Percentiles rank a stretch among this genome's conserved stretches.
These are phyloP conservation scores for Gossypium herbaceum DNA, from an alignment of 345 rosid species.

Conservation along the genomic window DNA sequence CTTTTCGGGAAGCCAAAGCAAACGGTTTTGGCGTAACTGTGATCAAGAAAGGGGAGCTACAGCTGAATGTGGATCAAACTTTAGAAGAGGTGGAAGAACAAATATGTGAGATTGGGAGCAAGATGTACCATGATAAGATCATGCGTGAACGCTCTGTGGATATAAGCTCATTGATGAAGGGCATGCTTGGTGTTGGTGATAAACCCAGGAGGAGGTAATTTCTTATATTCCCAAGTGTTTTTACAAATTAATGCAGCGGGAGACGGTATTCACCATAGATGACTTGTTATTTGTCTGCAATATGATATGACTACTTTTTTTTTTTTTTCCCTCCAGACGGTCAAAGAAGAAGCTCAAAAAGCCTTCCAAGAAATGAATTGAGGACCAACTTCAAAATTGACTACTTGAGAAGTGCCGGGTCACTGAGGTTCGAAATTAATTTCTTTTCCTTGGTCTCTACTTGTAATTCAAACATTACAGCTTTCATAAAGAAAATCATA, in stretches of 20 bases:
- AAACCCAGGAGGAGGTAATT: constrained; percentile 39
- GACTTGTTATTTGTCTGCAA: not conserved
- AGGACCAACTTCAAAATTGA: not conserved
- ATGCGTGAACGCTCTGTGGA: constrained; percentile 75
- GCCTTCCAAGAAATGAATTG: constrained; percentile 23
- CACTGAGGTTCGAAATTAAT: not conserved
- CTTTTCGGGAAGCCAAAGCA: constrained; percentile 80
- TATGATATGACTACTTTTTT: not conserved
- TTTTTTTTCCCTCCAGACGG: constrained; percentile 13
- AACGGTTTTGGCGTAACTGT: constrained; percentile 82
- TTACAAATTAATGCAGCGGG: not conserved
- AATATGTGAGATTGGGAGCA: constrained; percentile 76
- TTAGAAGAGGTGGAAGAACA: constrained; percentile 82
- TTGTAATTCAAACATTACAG: not conserved
- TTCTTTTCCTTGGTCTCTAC: not conserved
- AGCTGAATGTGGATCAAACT: constrained; percentile 70
- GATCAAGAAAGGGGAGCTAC: constrained; percentile 66
- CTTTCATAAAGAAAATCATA: not conserved
- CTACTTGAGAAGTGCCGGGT: not conserved
- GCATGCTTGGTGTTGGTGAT: constrained; percentile 44
- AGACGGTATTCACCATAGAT: not conserved
- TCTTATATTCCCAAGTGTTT: not conserved
- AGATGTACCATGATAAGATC: constrained; percentile 74
- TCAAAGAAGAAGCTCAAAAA: constrained; percentile 17
- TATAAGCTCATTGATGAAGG: constrained; percentile 74